Percentiles rank a stretch among this genome's conserved stretches.
Conservation (phyloP, 768 basidiomycete genomes). For the Mycena alexandri region DNA sequence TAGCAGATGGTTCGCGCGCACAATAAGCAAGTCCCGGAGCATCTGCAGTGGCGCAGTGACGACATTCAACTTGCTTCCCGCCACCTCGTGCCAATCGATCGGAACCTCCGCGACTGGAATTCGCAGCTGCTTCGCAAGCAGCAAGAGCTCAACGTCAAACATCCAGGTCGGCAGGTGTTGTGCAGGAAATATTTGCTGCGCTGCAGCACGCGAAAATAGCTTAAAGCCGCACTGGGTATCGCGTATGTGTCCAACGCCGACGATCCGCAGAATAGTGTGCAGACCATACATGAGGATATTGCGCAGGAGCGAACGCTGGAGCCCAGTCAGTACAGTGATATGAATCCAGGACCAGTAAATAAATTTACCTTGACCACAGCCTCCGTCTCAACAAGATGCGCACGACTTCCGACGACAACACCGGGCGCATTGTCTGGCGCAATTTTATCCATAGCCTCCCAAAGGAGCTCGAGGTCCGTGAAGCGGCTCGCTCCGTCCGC, state of each 20-base stretch:
- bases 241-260: conserved; percentile 90
- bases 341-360: conserved; percentile 1
- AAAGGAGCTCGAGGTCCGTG: conserved; percentile 83
- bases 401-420: conserved; percentile 88
- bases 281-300: conserved; percentile 96
- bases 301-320: conserved; percentile 86
- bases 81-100: conserved; percentile 94
- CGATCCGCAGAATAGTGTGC: conserved; percentile 88
- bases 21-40: conserved; percentile 87
- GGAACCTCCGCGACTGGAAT: conserved; percentile 90
- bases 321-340: conserved; percentile 1
- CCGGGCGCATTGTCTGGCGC: conserved; percentile 63
- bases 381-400: conserved; percentile 92
- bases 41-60: conserved; percentile 89
- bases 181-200: conserved; percentile 84
- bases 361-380: conserved; percentile 89
- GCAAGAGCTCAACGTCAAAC: conserved; percentile 94
- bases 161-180: conserved; percentile 95
- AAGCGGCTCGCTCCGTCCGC: conserved; percentile 95
- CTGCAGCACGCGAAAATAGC: conserved; percentile 87
- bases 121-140: conserved; percentile 82
- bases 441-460: conserved; percentile 78
- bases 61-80: conserved; percentile 92
- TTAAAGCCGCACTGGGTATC: conserved; percentile 99
- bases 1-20: conserved; percentile 83